Conservation (phyloP, 306 rosid species). For the Vigna trinervia region DNA sequence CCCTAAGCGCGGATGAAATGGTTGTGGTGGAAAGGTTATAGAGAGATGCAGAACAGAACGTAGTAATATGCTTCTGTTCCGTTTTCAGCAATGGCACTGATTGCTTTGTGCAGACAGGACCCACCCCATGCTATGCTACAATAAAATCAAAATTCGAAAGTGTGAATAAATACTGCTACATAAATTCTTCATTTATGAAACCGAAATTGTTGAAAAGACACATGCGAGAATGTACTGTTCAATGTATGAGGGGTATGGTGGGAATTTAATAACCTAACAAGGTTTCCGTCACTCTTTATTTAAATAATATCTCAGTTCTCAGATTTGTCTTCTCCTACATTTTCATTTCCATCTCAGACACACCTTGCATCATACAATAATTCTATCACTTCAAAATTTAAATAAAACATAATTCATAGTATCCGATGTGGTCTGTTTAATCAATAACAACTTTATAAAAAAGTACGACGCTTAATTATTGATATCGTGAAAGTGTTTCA, state of each 20-base stretch:
- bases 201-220: constrained; percentile 27
- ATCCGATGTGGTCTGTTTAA: constrained; percentile 28
- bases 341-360: constrained; percentile 20
- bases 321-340: not conserved
- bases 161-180: not conserved
- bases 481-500: not conserved
- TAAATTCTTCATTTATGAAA: constrained; percentile 12
- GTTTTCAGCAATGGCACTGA: constrained; percentile 62
- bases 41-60: constrained; percentile 17
- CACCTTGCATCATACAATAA: not conserved
- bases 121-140: constrained; percentile 30
- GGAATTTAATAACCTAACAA: not conserved
- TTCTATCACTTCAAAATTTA: not conserved
- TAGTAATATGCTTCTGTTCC: constrained; percentile 40
- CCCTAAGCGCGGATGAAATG: constrained; percentile 47
- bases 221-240: not conserved
- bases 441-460: not conserved
- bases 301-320: constrained; percentile 13
- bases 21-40: not conserved
- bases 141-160: constrained; percentile 32
- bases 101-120: constrained; percentile 49
- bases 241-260: not conserved
- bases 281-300: constrained; percentile 2
- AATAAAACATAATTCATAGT: not conserved
- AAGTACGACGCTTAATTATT: not conserved